Evolutionary conservation across 139 green algal species (phyloP).

Genomic region (Picocystis salinarum): DNA sequence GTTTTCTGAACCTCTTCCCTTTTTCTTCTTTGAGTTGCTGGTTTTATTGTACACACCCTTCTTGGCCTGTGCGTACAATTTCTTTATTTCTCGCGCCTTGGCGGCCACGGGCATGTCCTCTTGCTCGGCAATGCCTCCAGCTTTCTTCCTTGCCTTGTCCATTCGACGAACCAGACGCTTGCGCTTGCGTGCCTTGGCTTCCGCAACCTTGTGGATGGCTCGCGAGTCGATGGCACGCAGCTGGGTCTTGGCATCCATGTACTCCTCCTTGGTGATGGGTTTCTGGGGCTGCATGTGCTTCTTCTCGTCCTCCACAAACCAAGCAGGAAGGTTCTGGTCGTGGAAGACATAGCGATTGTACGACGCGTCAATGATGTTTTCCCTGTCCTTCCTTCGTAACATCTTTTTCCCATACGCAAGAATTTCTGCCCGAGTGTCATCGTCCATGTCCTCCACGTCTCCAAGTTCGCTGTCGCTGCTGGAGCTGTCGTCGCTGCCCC

Average conservation of each 20-base stretch:
- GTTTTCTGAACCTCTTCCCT: not conserved
- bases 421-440: conserved; percentile 33
- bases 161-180: conserved; percentile 32
- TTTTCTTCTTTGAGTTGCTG: conserved; percentile 1
- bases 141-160: conserved; percentile 45
- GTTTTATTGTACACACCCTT: conserved; percentile 2
- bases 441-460: conserved; percentile 15
- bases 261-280: conserved; percentile 54
- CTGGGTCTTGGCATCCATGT: conserved; percentile 51
- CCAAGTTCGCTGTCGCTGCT: conserved; percentile 1
- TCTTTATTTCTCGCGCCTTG: conserved; percentile 52
- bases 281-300: conserved; percentile 46
- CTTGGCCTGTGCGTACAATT: conserved; percentile 44
- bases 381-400: conserved; percentile 37
- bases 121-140: conserved; percentile 44
- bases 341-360: conserved; percentile 87
- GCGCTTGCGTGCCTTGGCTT: conserved; percentile 77
- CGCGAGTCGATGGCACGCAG: conserved; percentile 62
- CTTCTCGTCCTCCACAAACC: conserved; percentile 79
- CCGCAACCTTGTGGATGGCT: conserved; percentile 89
- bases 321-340: conserved; percentile 55
- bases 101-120: conserved; percentile 44
- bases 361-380: conserved; percentile 75
- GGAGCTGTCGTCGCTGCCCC: conserved; percentile 2
- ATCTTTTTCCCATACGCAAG: conserved; percentile 68